A percentile compares a stretch with the other conserved stretches of the same genome.
These are phyloP conservation scores for Stephanodiscus minutulus DNA, from an alignment of 108 stramenopile species.

Conservation along the genomic window DNA sequence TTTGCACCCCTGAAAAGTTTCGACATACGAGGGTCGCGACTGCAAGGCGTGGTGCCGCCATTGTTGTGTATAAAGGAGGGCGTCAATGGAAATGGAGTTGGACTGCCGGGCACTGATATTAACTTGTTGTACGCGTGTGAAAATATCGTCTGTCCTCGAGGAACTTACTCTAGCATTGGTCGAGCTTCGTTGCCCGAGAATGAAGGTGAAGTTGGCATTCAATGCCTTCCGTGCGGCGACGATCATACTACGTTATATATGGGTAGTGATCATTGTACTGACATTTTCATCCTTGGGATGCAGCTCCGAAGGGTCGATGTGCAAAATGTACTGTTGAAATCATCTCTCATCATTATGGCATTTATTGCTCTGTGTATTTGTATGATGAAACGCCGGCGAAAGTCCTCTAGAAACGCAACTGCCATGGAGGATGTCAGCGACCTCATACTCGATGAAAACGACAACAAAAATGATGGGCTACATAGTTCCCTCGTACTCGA, in stretches of 20 bases:
- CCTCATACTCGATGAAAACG: not conserved
- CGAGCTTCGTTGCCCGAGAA: slow-evolving; percentile 30
- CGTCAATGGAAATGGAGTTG: slow-evolving; percentile 53
- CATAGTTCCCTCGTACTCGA: not conserved
- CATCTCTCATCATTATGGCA: slow-evolving; percentile 8
- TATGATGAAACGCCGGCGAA: slow-evolving; percentile 19
- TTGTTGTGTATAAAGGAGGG: slow-evolving; percentile 54
- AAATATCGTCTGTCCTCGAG: slow-evolving; percentile 43
- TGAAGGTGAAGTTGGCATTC: slow-evolving; percentile 31
- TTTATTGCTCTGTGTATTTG: slow-evolving; percentile 7
- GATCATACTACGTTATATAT: slow-evolving; percentile 32
- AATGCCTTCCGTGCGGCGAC: slow-evolving; percentile 47
- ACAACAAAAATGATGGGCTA: not conserved
- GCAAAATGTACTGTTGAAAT: slow-evolving; percentile 2
- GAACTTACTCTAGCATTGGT: slow-evolving; percentile 45
- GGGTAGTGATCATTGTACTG: slow-evolving; percentile 40
- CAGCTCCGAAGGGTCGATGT: slow-evolving; percentile 29
- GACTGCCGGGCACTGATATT: slow-evolving; percentile 25
- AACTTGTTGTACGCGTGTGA: slow-evolving; percentile 43
- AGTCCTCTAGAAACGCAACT: not conserved
- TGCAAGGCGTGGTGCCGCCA: slow-evolving; percentile 48
- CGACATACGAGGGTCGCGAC: slow-evolving; percentile 33
- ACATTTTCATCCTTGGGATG: slow-evolving; percentile 17
- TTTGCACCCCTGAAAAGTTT: slow-evolving; percentile 43
- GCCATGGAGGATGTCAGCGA: not conserved